A percentile compares a stretch with the other conserved stretches of the same genome.
Conservation (phyloP, 305 asterid species). For the Rubia balearica region DNA sequence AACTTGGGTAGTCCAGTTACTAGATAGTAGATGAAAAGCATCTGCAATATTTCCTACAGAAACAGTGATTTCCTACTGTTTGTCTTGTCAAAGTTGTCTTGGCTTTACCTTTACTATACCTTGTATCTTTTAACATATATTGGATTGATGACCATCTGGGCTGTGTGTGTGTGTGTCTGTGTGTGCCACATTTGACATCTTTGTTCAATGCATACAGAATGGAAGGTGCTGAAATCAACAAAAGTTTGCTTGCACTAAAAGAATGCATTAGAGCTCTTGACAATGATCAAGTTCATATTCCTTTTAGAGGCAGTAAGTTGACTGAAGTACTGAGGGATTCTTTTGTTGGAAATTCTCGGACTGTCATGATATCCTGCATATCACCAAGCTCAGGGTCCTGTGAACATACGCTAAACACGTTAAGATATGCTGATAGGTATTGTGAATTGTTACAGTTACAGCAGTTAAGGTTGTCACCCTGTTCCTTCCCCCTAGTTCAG, state of each 20-base stretch:
- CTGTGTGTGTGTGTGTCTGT: neutral
- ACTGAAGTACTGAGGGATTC: slow-evolving; percentile 98
- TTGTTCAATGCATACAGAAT: slow-evolving; percentile 47
- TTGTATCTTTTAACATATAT: neutral
- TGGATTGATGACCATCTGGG: neutral
- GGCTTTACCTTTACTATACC: neutral
- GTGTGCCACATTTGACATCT: neutral
- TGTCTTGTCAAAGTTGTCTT: neutral
- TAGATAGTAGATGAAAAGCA: neutral
- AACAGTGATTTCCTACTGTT: neutral
- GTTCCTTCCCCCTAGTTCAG: neutral
- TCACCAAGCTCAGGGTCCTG: slow-evolving; percentile 95
- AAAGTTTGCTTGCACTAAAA: slow-evolving; percentile 94
- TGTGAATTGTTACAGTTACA: slow-evolving; percentile 3
- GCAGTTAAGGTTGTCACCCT: neutral
- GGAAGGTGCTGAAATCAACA: slow-evolving; percentile 99
- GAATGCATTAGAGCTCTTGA: slow-evolving; percentile 99
- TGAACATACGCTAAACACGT: slow-evolving; percentile 91
- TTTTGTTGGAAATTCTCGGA: slow-evolving; percentile 92
- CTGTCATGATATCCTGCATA: slow-evolving; percentile 94
- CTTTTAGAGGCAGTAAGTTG: slow-evolving; percentile 97
- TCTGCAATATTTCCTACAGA: neutral
- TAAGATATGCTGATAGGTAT: slow-evolving; percentile 98
- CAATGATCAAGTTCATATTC: slow-evolving; percentile 94
- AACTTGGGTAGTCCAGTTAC: neutral